These are phyloP conservation scores for Penicillium olsonii DNA, from an alignment of 2,329 filamentous ascomycete species.

Conservation along the genomic window DNA sequence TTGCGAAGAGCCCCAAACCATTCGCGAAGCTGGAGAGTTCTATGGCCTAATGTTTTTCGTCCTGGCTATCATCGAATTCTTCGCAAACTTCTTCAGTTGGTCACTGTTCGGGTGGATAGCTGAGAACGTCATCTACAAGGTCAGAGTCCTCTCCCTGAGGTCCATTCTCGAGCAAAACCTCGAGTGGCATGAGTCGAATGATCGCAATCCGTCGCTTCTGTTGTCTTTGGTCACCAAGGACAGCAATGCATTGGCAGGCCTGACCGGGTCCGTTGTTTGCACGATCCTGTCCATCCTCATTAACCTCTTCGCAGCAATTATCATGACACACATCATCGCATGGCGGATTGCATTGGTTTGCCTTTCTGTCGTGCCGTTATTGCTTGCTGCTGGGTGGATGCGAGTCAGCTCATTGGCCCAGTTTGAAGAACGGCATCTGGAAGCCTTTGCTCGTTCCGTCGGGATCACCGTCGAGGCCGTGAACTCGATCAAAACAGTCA, in stretches of 20 bases:
- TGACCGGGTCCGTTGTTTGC: constrained; percentile 71
- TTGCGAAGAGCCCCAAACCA: constrained; percentile 52
- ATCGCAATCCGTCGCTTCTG: constrained; percentile 61
- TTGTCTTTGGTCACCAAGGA: constrained; percentile 70
- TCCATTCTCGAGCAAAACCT: constrained; percentile 65
- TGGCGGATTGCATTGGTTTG: constrained; percentile 77
- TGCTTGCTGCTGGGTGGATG: constrained; percentile 69
- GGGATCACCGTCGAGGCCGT: constrained; percentile 54
- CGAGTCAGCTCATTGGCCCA: constrained; percentile 60
- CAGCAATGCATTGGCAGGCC: constrained; percentile 65
- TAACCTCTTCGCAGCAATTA: constrained; percentile 68
- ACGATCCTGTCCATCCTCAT: constrained; percentile 69
- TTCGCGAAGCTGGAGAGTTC: constrained; percentile 53
- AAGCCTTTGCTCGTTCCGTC: constrained; percentile 52
- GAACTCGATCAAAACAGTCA: constrained; percentile 53
- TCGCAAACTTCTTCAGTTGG: constrained; percentile 63
- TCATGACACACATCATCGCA: constrained; percentile 68
- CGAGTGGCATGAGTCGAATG: constrained; percentile 68
- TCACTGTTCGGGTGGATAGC: constrained; percentile 59
- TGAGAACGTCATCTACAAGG: constrained; percentile 65
- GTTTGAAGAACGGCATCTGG: constrained; percentile 56
- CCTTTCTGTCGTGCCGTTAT: constrained; percentile 66
- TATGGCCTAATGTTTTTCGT: constrained; percentile 63
- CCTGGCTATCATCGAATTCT: constrained; percentile 60
- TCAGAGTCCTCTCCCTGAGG: constrained; percentile 64